Base-by-base conservation (phyloP, 2,329 filamentous ascomycete species). In the Colletotrichum brevisporum region DNA sequence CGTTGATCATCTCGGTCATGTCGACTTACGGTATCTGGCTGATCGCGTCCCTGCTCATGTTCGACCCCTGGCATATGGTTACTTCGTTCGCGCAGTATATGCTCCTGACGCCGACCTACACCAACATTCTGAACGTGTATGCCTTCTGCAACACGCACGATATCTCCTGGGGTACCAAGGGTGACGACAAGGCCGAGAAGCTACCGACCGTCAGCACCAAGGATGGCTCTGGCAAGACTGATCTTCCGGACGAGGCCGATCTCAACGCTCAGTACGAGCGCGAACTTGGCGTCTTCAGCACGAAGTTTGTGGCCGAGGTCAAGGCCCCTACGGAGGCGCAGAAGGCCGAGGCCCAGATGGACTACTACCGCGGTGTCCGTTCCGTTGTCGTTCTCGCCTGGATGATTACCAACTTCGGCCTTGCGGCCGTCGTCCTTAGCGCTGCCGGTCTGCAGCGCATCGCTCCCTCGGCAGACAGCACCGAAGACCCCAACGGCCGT, bases 51-150 rank as follows among this genome's bases (percentile, higher is more conserved):
- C 86, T 99, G 73, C 85, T 99, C 74, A 98, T 98, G 90, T 90
- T 98, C 80, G 96, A 99, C 79, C 96, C 96, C 4, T 99, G 96
- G 95, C 96, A 99, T 83, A 98, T 99, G 94, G 88, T 97, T 80
- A 98, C 96, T n/a, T 91, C 92, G 67, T 94, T 98, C 81, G 80
- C 94, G 56, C 96, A 98, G 88, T 99, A 99, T 80, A 90, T 98
- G 75, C 89, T 98, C 50, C 88, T 99, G 67, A 97, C 95, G 0
- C 96, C 96, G 0, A 97, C 95, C 0, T 99, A 97, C 83, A 97
- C 97, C 84, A 99, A 98, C 82, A 95, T 98, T 68, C 90, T 99
- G 76, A 99, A 98, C 85, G 96, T 99, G 66, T 99, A 98, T 82
- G 95, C 95, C 70, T 99, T 99, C 83, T 98, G 95, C 83, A 98